These are phyloP conservation scores for Helichrysum umbraculigerum DNA, from an alignment of 129 eudicot species.

Conservation along the genomic window DNA sequence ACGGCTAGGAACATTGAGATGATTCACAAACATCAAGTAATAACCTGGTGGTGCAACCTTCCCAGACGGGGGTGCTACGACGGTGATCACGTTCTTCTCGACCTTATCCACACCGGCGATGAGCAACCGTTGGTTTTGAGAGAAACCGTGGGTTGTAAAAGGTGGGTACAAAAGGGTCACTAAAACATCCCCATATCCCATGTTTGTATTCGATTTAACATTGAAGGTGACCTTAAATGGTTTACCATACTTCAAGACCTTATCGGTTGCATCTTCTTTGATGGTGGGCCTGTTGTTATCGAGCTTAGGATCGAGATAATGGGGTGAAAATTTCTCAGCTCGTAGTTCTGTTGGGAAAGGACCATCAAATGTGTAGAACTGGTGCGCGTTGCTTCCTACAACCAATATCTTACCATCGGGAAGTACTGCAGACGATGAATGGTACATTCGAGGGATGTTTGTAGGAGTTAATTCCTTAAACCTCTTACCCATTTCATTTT, in stretches of 20 bases:
- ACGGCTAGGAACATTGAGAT: slow-evolving; percentile 55
- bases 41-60: slow-evolving; percentile 60
- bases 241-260: slow-evolving; percentile 42
- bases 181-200: slow-evolving; percentile 27
- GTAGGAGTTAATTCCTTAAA: slow-evolving; percentile 48
- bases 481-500: slow-evolving; percentile 46
- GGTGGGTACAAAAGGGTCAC: slow-evolving; percentile 60
- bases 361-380: slow-evolving; percentile 35
- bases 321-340: slow-evolving; percentile 73
- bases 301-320: slow-evolving; percentile 50
- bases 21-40: slow-evolving; percentile 56
- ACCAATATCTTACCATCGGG: slow-evolving; percentile 62
- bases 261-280: slow-evolving; percentile 17
- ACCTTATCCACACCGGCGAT: slow-evolving; percentile 8
- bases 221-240: slow-evolving; percentile 26
- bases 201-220: background rate
- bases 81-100: slow-evolving; percentile 10
- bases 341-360: slow-evolving; percentile 65
- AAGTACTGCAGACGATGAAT: slow-evolving; percentile 51
- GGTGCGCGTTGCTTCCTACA: slow-evolving; percentile 67
- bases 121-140: slow-evolving; percentile 61
- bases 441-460: slow-evolving; percentile 71
- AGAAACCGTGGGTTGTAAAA: slow-evolving; percentile 74
- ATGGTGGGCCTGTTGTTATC: slow-evolving; percentile 34
- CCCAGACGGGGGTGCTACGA: slow-evolving; percentile 30